Base-by-base conservation (phyloP, 768 basidiomycete genomes). In the Dendrothele bispora region DNA sequence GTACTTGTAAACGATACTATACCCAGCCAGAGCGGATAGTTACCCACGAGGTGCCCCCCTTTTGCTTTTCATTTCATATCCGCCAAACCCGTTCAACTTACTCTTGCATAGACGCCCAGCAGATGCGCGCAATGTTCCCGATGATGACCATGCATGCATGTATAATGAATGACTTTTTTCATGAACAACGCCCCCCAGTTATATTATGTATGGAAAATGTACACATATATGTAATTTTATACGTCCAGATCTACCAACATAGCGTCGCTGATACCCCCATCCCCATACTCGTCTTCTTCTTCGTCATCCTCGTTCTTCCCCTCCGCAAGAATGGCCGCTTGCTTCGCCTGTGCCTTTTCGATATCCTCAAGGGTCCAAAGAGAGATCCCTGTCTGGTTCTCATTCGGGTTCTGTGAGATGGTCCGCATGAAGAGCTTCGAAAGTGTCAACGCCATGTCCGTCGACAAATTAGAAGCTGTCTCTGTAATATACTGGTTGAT, bases 401-500 rank as follows among this genome's bases (percentile, higher is more conserved):
- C 95, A 54, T 94, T 94, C 38, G 90, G 90, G 59, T 95, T 95
- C 69, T 99, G 97, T 11, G 95, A 98, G 60, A 99, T 99, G n/a
- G 88, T 88, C 7, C 97, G 84, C 83, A 99, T 95, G 71, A 99
- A 99, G 25, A 92, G 73, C 68, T 98, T 97, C 46, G 94, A 92
- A 45, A 97, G 71, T 3, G 91, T 92, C 52, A 98, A 68, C 3
- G 94, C 94, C 91, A 97, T 97, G 66, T 99, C 97, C 7, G 95
- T 98, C 11, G 97, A 98, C 41, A 99, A 75, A 66, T 98, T 99
- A 8, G 97, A 89, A 17, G 94, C 91, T 0, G 93, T 88, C 64
- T 98, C 97, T n/a, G 93, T 97, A 60, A 99, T 98, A 64, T 97
- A 98, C 61, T 95, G 93, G 63, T 98, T 98, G 57, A 99, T 98